Conservation (phyloP, 2,329 filamentous ascomycete species). For the Hyphodiscus sp. region DNA sequence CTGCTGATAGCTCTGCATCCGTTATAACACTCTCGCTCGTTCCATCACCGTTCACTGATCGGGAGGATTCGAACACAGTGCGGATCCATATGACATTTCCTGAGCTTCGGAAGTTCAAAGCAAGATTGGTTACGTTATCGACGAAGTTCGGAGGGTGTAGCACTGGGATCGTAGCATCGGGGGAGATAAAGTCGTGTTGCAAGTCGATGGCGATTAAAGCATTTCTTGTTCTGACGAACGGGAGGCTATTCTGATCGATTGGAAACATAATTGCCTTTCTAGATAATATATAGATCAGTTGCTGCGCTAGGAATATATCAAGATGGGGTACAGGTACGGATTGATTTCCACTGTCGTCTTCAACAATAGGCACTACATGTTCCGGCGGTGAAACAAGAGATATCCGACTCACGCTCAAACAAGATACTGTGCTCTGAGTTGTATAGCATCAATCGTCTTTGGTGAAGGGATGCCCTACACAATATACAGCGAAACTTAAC, state of each 20-base stretch:
- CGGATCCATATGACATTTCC: conserved; percentile 81
- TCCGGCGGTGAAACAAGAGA: neutral
- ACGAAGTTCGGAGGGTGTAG: conserved; percentile 58
- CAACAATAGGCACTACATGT: neutral
- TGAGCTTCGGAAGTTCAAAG: conserved; percentile 63
- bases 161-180: conserved; percentile 62
- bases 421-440: neutral
- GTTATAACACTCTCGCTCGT: conserved; percentile 29
- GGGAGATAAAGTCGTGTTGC: conserved; percentile 80
- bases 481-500: conserved; percentile 1
- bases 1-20: conserved; percentile 19
- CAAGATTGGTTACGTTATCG: conserved; percentile 58
- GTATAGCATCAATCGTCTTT: neutral
- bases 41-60: conserved; percentile 41
- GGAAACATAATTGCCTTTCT: conserved; percentile 40
- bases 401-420: neutral
- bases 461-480: neutral
- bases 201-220: conserved; percentile 80
- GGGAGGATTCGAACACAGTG: conserved; percentile 62
- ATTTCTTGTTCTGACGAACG: conserved; percentile 51
- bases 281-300: neutral
- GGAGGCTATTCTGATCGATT: conserved; percentile 50
- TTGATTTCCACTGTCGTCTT: neutral
- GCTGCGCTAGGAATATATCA: neutral
- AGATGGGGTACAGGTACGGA: neutral